A percentile compares a stretch with the other conserved stretches of the same genome.
Conservation (phyloP, 805 yeast genomes). For the Wickerhamiella slavikovae region DNA sequence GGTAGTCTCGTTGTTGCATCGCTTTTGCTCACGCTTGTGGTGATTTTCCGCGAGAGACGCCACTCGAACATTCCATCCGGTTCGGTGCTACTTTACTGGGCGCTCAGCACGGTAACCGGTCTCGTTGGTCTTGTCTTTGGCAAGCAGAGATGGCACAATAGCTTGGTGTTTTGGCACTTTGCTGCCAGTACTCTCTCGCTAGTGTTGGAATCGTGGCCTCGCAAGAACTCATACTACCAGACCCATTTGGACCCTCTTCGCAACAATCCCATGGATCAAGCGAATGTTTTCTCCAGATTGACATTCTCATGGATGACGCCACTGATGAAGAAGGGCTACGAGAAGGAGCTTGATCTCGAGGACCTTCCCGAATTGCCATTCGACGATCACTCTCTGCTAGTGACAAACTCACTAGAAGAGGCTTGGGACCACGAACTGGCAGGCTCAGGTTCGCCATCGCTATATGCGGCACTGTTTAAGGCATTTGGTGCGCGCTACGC, state of each 20-base stretch:
- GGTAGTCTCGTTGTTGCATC: conserved; percentile 23
- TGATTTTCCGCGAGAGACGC: not conserved
- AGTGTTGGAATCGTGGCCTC: conserved; percentile 23
- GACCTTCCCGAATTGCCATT: conserved; percentile 71
- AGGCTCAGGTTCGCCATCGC: conserved; percentile 24
- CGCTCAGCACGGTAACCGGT: conserved; percentile 30
- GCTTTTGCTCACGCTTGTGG: conserved; percentile 12
- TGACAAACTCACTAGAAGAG: conserved; percentile 26
- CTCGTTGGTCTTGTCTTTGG: conserved; percentile 17
- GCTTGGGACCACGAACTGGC: conserved; percentile 41
- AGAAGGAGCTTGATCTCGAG: conserved; percentile 25
- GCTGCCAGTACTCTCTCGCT: conserved; percentile 24
- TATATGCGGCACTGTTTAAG: conserved; percentile 36
- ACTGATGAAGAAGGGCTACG: conserved; percentile 60
- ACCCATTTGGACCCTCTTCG: conserved; percentile 17
- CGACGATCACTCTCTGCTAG: conserved; percentile 38
- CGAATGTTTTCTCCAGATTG: conserved; percentile 53
- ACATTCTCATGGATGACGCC: conserved; percentile 86
- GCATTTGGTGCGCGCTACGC: conserved; percentile 60
- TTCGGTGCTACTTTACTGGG: conserved; percentile 56
- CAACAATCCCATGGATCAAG: conserved; percentile 28
- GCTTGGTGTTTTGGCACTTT: conserved; percentile 16
- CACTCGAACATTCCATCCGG: conserved; percentile 31
- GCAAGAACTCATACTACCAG: conserved; percentile 14
- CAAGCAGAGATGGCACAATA: conserved; percentile 5